A percentile compares a stretch with the other conserved stretches of the same genome.
Evolutionary conservation across 345 rosid genomes (phyloP).

Genomic region (Gossypium mustelinum): DNA sequence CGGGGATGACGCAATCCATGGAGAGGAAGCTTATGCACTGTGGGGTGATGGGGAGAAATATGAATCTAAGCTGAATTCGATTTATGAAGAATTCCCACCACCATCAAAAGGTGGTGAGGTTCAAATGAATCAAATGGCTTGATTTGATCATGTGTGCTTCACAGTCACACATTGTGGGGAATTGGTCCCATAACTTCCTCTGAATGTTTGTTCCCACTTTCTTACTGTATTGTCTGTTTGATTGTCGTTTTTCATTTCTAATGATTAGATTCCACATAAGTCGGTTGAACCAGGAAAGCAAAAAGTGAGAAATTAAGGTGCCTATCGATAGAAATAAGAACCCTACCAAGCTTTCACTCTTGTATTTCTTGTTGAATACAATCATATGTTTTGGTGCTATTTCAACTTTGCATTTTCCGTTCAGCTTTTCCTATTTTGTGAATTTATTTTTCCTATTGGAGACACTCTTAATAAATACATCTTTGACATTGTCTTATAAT

Average conservation of each 20-base stretch:
- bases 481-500: no score
- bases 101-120: slow-evolving; percentile 30
- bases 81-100: slow-evolving; percentile 33
- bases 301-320: background rate
- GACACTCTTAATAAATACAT: no score
- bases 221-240: background rate
- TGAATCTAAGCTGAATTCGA: slow-evolving; percentile 44
- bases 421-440: background rate
- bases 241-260: background rate
- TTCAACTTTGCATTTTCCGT: background rate
- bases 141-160: no score
- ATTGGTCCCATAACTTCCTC: background rate
- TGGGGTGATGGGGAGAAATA: slow-evolving; percentile 74
- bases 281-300: background rate
- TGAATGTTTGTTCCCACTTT: background rate
- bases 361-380: background rate
- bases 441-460: background rate
- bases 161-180: background rate
- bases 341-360: background rate
- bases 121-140: slow-evolving; percentile 28
- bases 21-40: slow-evolving; percentile 65
- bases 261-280: background rate
- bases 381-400: slow-evolving; percentile 1
- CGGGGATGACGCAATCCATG: slow-evolving; percentile 64
- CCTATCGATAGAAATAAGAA: background rate